Base-by-base conservation (phyloP, 2,329 filamentous ascomycete genomes). In the Penicillium sp. region DNA sequence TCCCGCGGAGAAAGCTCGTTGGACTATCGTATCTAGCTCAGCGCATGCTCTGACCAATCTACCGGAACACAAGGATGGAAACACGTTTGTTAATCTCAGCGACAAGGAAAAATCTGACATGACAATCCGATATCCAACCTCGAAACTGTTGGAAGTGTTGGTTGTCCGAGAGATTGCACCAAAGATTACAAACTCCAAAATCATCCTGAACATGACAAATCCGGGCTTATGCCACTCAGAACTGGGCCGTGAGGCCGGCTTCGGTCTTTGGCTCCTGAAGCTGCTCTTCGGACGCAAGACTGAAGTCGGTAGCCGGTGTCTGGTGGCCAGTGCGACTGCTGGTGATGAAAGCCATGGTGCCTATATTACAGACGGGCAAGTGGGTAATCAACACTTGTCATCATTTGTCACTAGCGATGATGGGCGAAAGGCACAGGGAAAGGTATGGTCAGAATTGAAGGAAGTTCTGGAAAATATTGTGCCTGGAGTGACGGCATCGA, bases 291-390 rank as follows among this genome's bases (percentile, higher is more conserved):
- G 73, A 1, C 70, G 79, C 20, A 71, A 71, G 0, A 73, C 76
- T 0, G 81, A 83, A 66, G 71, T 73, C 3, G 80, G 81, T 1
- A 75, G 71, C 56, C 71, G 81, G 12, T 79, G 74, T 7, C 62
- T 78, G 35, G 69, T 79, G 4, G 65, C 67, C 7, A 76, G 68
- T 1, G 74, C 68, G 0, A 60, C 63, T 1, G 67, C 65, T 0
- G 78, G 79, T 1, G 46, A 60, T 5, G 75, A 78, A 57, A 70
- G 70, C 1, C 75, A 81, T 58, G 80, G 81, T 5, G 60, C 74
- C 56, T 82, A 79, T 57, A 70, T 81, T 64, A 66, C 62, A 1
- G 68, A 79, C 66, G 57, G 68, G 8, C 23, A 62, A 54, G 65
- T 71, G 16, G 57, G 62, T 6, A 66, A 66, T 7, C 49, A 54